A percentile compares a stretch with the other conserved stretches of the same genome.
phyloP scores from a whole-genome alignment of 1,284 basidiomycete genomes.

The Cutaneotrichosporon cavernicola region DNA sequence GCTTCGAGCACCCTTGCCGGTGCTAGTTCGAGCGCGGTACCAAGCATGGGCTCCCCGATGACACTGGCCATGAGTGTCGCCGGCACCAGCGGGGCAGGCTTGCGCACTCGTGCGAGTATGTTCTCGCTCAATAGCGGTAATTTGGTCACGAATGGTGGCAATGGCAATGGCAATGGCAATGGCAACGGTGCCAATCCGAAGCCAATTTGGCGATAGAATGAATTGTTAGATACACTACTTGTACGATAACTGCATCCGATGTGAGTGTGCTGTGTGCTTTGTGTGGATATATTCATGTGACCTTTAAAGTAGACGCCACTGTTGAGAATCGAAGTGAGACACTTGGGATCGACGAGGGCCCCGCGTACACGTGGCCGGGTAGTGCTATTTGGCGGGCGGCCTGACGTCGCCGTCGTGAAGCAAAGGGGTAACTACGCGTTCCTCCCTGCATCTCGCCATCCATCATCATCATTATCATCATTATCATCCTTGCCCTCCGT shows the following conservation, averaged over 20 bases:
- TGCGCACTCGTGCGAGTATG: constrained; percentile 11
- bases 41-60: neutral
- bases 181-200: neutral
- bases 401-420: constrained; percentile 3
- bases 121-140: neutral
- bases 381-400: neutral
- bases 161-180: neutral
- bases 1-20: neutral
- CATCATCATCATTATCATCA: neutral
- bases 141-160: neutral
- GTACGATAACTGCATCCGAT: neutral
- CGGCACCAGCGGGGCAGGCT: constrained; percentile 4
- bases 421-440: too few relatives aligned
- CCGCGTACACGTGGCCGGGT: neutral
- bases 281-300: neutral
- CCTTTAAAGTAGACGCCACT: too few relatives aligned
- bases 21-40: neutral
- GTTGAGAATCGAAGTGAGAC: neutral
- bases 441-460: too few relatives aligned
- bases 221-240: neutral
- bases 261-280: neutral
- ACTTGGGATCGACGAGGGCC: neutral
- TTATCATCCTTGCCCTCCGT: neutral
- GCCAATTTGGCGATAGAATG: constrained; percentile 9
- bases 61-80: constrained; percentile 5